These are phyloP conservation scores for Neurospora tetrasperma DNA, from an alignment of 495 filamentous ascomycete genomes.

Conservation along the genomic window DNA sequence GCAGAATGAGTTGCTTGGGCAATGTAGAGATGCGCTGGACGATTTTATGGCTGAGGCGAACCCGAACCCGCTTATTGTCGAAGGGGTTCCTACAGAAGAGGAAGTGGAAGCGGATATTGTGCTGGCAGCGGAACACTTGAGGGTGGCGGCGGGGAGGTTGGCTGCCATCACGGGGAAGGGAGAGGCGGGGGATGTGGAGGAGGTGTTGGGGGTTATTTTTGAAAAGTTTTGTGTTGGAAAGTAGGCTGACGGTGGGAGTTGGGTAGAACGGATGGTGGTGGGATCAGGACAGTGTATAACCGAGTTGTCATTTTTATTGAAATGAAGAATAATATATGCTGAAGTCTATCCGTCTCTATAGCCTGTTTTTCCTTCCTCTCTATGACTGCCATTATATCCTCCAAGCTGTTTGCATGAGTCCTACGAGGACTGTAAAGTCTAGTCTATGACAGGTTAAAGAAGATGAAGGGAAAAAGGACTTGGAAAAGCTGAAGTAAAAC, in stretches of 20 bases:
- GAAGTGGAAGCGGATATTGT: slow-evolving; percentile 61
- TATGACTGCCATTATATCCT: neutral
- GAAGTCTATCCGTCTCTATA: neutral
- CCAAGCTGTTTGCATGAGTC: neutral
- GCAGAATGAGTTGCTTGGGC: slow-evolving; percentile 68
- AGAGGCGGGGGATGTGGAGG: slow-evolving; percentile 85
- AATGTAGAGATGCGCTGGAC: slow-evolving; percentile 58
- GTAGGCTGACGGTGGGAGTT: neutral
- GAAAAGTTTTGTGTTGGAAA: slow-evolving; percentile 56
- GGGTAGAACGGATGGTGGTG: neutral
- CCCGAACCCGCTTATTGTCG: neutral
- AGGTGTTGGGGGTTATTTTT: slow-evolving; percentile 93
- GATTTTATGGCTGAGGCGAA: slow-evolving; percentile 50
- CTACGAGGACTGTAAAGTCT: neutral
- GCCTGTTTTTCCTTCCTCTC: neutral
- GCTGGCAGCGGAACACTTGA: slow-evolving; percentile 80
- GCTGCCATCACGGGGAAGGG: slow-evolving; percentile 83
- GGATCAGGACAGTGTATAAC: neutral
- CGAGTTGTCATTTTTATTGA: neutral
- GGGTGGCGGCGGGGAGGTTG: slow-evolving; percentile 68
- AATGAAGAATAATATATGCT: neutral
- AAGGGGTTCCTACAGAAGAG: slow-evolving; percentile 27
- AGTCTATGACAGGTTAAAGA: neutral
- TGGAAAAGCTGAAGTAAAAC: neutral
- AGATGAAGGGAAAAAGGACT: neutral